These are phyloP conservation scores for Tolypocladium ophioglossoides DNA, from an alignment of 2,329 filamentous ascomycete species.

Conservation along the genomic window DNA sequence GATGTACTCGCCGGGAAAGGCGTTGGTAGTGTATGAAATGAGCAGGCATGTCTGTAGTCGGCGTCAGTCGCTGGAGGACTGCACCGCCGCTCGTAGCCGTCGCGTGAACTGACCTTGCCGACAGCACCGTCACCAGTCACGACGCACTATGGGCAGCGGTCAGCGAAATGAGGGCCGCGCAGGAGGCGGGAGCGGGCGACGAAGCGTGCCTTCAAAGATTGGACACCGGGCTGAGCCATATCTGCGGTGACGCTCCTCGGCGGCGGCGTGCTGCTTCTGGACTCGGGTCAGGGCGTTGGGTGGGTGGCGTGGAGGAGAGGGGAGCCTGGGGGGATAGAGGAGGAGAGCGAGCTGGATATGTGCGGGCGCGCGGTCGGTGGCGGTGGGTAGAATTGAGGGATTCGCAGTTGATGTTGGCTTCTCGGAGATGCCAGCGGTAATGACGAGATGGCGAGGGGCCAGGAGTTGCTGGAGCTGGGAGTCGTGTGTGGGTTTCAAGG, in stretches of 20 bases:
- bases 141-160: constrained; percentile 60
- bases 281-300: not conserved
- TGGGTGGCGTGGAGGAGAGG: not conserved
- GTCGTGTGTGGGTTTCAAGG: constrained; percentile 4
- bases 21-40: constrained; percentile 98
- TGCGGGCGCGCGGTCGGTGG: not conserved
- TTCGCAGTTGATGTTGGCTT: not conserved
- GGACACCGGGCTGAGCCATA: constrained; percentile 74
- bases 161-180: constrained; percentile 5
- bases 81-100: not conserved
- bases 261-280: not conserved
- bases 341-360: not conserved
- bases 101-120: constrained; percentile 60
- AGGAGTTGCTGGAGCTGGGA: constrained; percentile 1
- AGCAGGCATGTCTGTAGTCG: constrained; percentile 79
- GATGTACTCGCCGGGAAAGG: constrained; percentile 99
- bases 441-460: constrained; percentile 1
- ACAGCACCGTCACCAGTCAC: constrained; percentile 99
- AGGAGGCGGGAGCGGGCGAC: not conserved
- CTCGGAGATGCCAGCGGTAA: not conserved
- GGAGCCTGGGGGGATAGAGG: not conserved
- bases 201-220: constrained; percentile 70
- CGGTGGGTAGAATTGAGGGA: not conserved
- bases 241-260: constrained; percentile 13
- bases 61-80: constrained; percentile 15